Evolutionary conservation across 1,139 yeast genomes (phyloP).

Genomic region (Hyphopichia fennica): DNA sequence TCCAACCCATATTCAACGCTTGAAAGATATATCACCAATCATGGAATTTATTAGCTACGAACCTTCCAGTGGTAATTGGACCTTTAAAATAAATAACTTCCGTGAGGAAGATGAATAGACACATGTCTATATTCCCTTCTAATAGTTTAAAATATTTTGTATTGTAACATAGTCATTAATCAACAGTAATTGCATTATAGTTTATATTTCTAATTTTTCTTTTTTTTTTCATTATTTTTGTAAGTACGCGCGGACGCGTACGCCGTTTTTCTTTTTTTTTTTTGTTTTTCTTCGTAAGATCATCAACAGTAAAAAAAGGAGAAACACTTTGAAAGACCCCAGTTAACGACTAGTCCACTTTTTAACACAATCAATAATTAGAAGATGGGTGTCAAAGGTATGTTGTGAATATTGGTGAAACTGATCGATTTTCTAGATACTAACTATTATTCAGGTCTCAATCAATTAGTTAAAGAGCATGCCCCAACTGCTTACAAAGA

Average conservation of each 20-base stretch:
- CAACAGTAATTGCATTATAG: background rate
- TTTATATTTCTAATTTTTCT: background rate
- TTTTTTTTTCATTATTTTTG: no score
- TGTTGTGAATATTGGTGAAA: slow-evolving; percentile 14
- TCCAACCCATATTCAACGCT: slow-evolving; percentile 64
- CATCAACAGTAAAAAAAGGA: no score
- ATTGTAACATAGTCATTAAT: background rate
- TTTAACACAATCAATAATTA: no score
- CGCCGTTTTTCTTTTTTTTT: background rate
- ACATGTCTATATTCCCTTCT: background rate
- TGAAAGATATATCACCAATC: slow-evolving; percentile 54
- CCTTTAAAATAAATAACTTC: slow-evolving; percentile 46
- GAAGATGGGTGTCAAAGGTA: slow-evolving; percentile 78
- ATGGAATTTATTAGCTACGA: slow-evolving; percentile 76
- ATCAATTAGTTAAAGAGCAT: slow-evolving; percentile 80
- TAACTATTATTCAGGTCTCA: slow-evolving; percentile 52
- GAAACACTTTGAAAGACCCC: no score
- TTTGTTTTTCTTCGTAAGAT: background rate
- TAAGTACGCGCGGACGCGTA: slow-evolving; percentile 1
- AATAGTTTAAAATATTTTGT: background rate
- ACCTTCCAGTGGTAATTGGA: slow-evolving; percentile 79
- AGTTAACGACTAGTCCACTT: no score
- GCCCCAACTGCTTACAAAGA: slow-evolving; percentile 81
- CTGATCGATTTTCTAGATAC: slow-evolving; percentile 7
- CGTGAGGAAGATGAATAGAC: background rate